Base-by-base conservation (phyloP, 140 eudicot species). In the Flaveria floridana region DNA sequence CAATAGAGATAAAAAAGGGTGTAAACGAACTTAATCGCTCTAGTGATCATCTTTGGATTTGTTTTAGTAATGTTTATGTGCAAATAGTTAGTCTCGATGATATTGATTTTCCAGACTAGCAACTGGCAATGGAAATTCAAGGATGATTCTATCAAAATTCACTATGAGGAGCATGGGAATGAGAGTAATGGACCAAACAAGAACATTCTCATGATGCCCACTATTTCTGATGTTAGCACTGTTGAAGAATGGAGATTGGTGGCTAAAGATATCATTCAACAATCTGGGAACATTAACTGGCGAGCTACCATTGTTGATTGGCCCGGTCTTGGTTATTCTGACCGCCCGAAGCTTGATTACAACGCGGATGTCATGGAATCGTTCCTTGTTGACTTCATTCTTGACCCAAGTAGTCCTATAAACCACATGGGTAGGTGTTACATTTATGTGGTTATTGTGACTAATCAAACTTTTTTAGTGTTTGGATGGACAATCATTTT, bases 271-370 rank as follows among this genome's bases (percentile, higher is more conserved):
- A 83, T 93, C 61, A 79, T 85, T 53, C 84, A 81, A 67, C 71
- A 70, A 67, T 78, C 78, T 11, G 91, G 96, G 2, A 76, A 70
- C 13, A 82, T 73, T 66, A 83, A 81, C 72, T 90, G 88, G 85
- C 84, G 89, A 74, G 89, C 97, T 23, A 86, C 96, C 3, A 87
- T 93, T 65, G 91, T 93, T 65, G 97, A 93, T 63, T 93, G 98
- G 98, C 97, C 97, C 30, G 97, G 98, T 68, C 72, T 90, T 64
- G 98, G 98, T 65, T 90, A 86, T 81, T 93, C 98, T 25, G 97
- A 90, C 56, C 76, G 94, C 59, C 98, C 96, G 14, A 90, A 90
- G 84, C 90, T 90, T 26, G 97, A 90, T 13, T 93, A 90, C 48
- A 82, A 84, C 30, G 97, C 94, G 11, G 96, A 88, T 84, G 93